A percentile compares a stretch with the other conserved stretches of the same genome.
Evolutionary conservation across 805 yeast genomes (phyloP).

Genomic region (Sporopachydermia quercuum): DNA sequence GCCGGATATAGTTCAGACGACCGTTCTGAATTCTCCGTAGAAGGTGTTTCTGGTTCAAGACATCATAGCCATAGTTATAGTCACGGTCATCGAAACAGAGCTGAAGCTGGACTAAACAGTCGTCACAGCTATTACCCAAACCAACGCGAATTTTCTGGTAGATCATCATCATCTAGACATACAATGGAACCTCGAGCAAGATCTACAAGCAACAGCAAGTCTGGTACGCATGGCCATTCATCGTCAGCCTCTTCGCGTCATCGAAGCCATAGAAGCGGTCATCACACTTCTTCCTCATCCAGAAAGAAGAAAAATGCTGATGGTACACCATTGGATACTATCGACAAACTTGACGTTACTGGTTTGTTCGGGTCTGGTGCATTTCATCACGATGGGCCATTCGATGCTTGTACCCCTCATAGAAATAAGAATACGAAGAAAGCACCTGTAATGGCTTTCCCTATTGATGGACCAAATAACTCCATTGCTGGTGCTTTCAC

Average conservation of each 20-base stretch:
- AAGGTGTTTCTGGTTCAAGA: background rate
- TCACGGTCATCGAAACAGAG: background rate
- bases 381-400: slow-evolving; percentile 98
- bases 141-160: no score
- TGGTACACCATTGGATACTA: slow-evolving; percentile 75
- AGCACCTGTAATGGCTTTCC: slow-evolving; percentile 93
- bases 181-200: background rate
- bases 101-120: no score
- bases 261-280: background rate
- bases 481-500: slow-evolving; percentile 54
- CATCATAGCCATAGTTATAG: no score
- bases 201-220: no score
- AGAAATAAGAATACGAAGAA: slow-evolving; percentile 56
- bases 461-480: slow-evolving; percentile 88
- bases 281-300: background rate
- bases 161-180: background rate
- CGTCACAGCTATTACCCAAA: background rate
- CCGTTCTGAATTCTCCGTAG: background rate
- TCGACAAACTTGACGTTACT: slow-evolving; percentile 91
- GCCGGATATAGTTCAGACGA: no score
- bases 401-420: slow-evolving; percentile 96
- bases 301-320: slow-evolving; percentile 25
- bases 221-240: background rate
- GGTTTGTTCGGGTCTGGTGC: slow-evolving; percentile 86
- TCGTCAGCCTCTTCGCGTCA: background rate